A percentile compares a stretch with the other conserved stretches of the same genome.
Evolutionary conservation across 2,329 filamentous ascomycete genomes (phyloP).

Genomic region (Stemphylium beticola): DNA sequence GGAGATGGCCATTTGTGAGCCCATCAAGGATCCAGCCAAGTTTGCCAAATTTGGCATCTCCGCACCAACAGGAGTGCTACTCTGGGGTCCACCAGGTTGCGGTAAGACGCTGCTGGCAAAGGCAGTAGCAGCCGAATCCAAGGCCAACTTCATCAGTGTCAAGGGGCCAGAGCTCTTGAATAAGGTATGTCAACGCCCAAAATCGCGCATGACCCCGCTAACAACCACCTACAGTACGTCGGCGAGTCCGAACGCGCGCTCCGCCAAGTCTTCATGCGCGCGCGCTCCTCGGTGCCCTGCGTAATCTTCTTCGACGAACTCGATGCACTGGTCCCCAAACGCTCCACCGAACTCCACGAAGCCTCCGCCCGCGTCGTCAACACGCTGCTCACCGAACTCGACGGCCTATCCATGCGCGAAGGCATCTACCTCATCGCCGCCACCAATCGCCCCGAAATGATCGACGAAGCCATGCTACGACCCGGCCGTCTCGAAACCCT

Average conservation of each 20-base stretch:
- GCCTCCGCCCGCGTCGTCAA: conserved; percentile 90
- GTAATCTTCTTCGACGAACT: conserved; percentile 99
- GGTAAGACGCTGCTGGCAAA: conserved; percentile 97
- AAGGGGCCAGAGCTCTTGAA: conserved; percentile 96
- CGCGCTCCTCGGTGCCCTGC: conserved; percentile 84
- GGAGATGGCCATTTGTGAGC: conserved; percentile 83
- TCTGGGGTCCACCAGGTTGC: conserved; percentile 96
- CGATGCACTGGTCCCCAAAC: conserved; percentile 85
- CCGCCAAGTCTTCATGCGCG: conserved; percentile 87
- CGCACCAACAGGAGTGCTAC: conserved; percentile 82
- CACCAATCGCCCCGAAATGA: conserved; percentile 94
- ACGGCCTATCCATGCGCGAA: conserved; percentile 78
- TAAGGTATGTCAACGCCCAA: conserved; percentile 59
- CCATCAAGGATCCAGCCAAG: conserved; percentile 80
- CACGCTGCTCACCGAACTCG: conserved; percentile 90
- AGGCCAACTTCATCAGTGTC: conserved; percentile 97
- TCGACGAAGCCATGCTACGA: conserved; percentile 92
- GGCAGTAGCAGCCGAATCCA: conserved; percentile 92
- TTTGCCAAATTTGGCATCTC: conserved; percentile 80
- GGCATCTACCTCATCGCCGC: conserved; percentile 95
- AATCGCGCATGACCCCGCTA: too few relatives aligned
- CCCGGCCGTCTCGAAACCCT: conserved; percentile 86
- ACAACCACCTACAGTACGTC: conserved; percentile 66
- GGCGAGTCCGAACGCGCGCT: conserved; percentile 95
- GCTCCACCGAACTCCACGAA: conserved; percentile 78